phyloP scores from a whole-genome alignment of 805 yeast species.

The Limtongia smithiae region DNA sequence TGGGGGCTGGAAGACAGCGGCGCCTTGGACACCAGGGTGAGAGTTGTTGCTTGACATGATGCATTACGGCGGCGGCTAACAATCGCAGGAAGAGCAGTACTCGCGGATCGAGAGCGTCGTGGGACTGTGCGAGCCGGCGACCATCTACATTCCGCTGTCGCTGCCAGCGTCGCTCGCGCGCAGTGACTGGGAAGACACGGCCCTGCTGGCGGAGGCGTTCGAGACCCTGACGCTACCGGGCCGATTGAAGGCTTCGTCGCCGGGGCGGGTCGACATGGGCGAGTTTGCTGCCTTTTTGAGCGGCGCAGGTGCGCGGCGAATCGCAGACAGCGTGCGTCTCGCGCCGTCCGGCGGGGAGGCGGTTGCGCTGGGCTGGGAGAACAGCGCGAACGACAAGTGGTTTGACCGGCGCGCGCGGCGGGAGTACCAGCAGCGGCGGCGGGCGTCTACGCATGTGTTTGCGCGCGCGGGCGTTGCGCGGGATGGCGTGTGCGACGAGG shows the following conservation, averaged over 20 bases:
- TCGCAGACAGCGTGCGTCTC: slow-evolving; percentile 9
- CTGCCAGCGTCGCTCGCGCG: slow-evolving; percentile 2
- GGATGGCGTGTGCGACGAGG: slow-evolving; percentile 9
- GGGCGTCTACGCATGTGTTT: background rate
- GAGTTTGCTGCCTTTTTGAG: background rate
- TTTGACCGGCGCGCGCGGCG: slow-evolving; percentile 9
- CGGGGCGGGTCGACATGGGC: slow-evolving; percentile 6
- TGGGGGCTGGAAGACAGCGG: slow-evolving; percentile 44
- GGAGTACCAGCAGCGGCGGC: background rate
- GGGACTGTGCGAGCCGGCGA: slow-evolving; percentile 14
- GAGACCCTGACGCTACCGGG: slow-evolving; percentile 29
- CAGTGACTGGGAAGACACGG: slow-evolving; percentile 27
- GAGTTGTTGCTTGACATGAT: background rate
- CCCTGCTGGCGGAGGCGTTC: slow-evolving; percentile 20
- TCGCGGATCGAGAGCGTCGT: slow-evolving; percentile 17
- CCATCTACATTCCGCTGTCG: slow-evolving; percentile 27
- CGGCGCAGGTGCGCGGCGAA: slow-evolving; percentile 8
- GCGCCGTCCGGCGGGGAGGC: background rate
- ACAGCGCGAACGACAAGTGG: slow-evolving; percentile 8
- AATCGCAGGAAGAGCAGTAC: background rate
- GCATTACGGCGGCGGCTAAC: background rate
- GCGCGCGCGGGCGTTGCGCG: slow-evolving; percentile 7
- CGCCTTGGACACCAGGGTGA: slow-evolving; percentile 2
- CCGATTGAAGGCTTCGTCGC: slow-evolving; percentile 4
- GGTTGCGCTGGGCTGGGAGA: slow-evolving; percentile 2